These are phyloP conservation scores for Escovopsis sp. DNA, from an alignment of 2,329 filamentous ascomycete species.

Conservation along the genomic window DNA sequence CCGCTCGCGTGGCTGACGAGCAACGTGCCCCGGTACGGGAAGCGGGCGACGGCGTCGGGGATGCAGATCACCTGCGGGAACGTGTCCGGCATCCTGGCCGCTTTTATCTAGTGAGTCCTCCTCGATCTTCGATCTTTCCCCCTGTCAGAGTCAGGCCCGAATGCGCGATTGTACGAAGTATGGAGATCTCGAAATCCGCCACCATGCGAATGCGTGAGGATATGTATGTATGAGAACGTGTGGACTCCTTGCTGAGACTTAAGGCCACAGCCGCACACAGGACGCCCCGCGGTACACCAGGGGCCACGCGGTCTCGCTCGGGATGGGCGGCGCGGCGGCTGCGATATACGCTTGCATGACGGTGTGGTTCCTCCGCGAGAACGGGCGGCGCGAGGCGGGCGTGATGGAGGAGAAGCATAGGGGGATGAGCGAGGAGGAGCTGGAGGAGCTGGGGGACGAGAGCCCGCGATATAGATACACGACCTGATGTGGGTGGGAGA, in stretches of 20 bases:
- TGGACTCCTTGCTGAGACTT: neutral
- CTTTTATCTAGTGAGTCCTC: constrained; percentile 41
- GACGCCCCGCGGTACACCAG: constrained; percentile 44
- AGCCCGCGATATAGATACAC: constrained; percentile 36
- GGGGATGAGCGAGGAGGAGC: constrained; percentile 29
- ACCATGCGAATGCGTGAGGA: no score
- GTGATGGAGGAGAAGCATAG: constrained; percentile 24
- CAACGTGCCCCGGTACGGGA: constrained; percentile 62
- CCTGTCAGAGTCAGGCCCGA: no score
- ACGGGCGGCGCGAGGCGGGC: constrained; percentile 28
- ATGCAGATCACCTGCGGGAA: constrained; percentile 60
- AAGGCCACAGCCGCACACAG: constrained; percentile 21
- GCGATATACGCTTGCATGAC: constrained; percentile 40
- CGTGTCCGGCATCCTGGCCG: constrained; percentile 55
- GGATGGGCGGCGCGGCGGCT: constrained; percentile 40
- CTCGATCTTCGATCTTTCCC: neutral
- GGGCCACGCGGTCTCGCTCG: constrained; percentile 47
- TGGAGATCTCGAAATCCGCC: no score
- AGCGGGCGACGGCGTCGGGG: constrained; percentile 57
- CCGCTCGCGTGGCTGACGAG: constrained; percentile 48
- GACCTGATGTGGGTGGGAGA: constrained; percentile 9
- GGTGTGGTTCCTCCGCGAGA: constrained; percentile 34
- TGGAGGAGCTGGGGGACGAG: constrained; percentile 37
- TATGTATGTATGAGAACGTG: neutral
- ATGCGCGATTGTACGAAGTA: no score